phyloP scores from a whole-genome alignment of 352 stramenopile genomes.

The Phytophthora multivora region DNA sequence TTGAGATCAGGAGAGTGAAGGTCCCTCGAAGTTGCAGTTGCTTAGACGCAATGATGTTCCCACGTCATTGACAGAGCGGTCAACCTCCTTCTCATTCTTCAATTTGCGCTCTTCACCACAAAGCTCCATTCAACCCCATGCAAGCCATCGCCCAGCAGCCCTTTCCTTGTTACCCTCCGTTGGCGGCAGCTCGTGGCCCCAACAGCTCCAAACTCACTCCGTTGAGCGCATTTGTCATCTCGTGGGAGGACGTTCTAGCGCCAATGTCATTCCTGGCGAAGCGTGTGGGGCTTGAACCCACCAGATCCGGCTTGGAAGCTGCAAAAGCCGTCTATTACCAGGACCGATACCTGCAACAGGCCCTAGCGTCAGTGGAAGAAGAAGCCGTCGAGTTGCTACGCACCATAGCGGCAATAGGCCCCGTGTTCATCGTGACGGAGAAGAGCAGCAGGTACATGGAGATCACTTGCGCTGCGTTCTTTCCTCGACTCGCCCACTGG shows the following conservation, averaged over 20 bases:
- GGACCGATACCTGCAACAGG: conserved; percentile 60
- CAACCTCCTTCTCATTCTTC: conserved; percentile 9
- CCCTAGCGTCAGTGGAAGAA: conserved; percentile 54
- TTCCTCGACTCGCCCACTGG: conserved; percentile 55
- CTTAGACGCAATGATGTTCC: background rate
- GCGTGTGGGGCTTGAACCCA: conserved; percentile 48
- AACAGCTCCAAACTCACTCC: background rate
- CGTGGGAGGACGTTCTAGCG: conserved; percentile 65
- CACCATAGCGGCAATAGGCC: conserved; percentile 40
- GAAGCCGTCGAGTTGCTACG: conserved; percentile 53
- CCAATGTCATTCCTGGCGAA: conserved; percentile 48
- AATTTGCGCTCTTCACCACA: conserved; percentile 9
- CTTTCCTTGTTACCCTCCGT: conserved; percentile 23
- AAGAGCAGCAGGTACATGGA: conserved; percentile 55
- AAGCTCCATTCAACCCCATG: conserved; percentile 5
- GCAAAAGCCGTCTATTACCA: conserved; percentile 33
- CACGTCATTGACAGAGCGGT: background rate
- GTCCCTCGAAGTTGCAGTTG: conserved; percentile 24
- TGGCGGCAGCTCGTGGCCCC: conserved; percentile 1
- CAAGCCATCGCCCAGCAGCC: conserved; percentile 3
- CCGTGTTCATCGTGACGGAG: conserved; percentile 61
- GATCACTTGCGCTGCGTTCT: conserved; percentile 47
- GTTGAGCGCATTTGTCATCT: conserved; percentile 44
- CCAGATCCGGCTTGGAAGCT: conserved; percentile 34
- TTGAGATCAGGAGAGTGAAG: conserved; percentile 17